These are phyloP conservation scores for Stachybotrys echinatus DNA, from an alignment of 2,329 filamentous ascomycete genomes.

Conservation along the genomic window DNA sequence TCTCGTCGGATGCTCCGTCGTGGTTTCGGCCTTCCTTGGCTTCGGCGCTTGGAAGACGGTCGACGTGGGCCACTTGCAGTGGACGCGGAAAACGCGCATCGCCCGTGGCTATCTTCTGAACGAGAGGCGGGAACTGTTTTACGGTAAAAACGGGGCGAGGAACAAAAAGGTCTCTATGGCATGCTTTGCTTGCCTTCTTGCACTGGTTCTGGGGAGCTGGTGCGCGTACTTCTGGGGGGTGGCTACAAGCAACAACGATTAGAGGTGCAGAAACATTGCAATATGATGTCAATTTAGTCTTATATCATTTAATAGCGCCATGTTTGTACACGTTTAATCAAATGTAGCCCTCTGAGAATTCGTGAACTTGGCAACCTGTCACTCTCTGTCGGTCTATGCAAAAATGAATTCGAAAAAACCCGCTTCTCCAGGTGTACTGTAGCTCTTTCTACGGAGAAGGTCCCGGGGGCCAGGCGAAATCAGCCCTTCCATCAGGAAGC, in stretches of 20 bases:
- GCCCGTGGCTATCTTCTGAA: constrained; percentile 31
- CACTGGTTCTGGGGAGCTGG: background rate
- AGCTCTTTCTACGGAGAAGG: too few relatives aligned
- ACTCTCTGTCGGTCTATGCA: too few relatives aligned
- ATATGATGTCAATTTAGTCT: too few relatives aligned
- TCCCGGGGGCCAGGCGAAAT: too few relatives aligned
- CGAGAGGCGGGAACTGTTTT: constrained; percentile 28
- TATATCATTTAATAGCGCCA: too few relatives aligned
- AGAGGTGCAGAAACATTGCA: too few relatives aligned
- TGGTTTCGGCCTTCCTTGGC: constrained; percentile 30
- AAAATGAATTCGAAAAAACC: too few relatives aligned
- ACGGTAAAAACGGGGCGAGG: constrained; percentile 10
- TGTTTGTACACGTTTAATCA: too few relatives aligned
- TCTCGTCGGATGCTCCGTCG: constrained; percentile 35
- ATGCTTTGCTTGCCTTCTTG: background rate
- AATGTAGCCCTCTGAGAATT: too few relatives aligned
- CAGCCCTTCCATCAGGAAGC: too few relatives aligned
- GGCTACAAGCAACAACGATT: constrained; percentile 1
- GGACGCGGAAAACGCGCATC: constrained; percentile 41
- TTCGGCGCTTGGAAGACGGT: constrained; percentile 26
- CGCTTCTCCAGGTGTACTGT: too few relatives aligned
- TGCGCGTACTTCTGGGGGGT: constrained; percentile 1
- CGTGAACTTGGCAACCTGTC: too few relatives aligned
- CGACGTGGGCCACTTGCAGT: constrained; percentile 40
- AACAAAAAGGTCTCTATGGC: constrained; percentile 5